These are phyloP conservation scores for Myxozyma monticola DNA, from an alignment of 805 yeast genomes.

Conservation along the genomic window DNA sequence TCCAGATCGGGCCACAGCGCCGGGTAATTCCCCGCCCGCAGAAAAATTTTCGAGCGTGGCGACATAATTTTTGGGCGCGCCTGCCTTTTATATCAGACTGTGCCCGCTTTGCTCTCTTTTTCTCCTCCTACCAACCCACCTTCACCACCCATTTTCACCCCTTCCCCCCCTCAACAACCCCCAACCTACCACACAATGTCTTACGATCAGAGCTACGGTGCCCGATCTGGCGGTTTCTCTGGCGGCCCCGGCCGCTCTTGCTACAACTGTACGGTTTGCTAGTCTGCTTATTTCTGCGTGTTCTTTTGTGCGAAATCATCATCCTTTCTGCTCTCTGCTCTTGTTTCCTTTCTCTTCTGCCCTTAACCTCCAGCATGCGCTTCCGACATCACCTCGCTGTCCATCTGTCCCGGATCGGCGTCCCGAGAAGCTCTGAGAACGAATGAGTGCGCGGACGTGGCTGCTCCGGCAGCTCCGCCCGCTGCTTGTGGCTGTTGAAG, in stretches of 20 bases:
- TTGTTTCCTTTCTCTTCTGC: slow-evolving; percentile 1
- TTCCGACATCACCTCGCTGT: slow-evolving; percentile 1
- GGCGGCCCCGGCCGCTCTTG: slow-evolving; percentile 29
- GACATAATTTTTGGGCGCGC: too few relatives aligned
- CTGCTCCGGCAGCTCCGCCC: not conserved
- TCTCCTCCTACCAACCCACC: too few relatives aligned
- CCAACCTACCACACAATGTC: slow-evolving; percentile 13
- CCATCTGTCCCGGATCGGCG: slow-evolving; percentile 6
- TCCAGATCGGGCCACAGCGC: too few relatives aligned
- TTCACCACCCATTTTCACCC: too few relatives aligned
- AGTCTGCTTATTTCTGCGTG: not conserved
- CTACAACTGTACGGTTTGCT: slow-evolving; percentile 29
- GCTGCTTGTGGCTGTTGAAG: slow-evolving; percentile 12
- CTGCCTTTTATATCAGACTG: too few relatives aligned
- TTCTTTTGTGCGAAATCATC: not conserved
- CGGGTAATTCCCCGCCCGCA: too few relatives aligned
- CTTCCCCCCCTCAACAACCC: too few relatives aligned
- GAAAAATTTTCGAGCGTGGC: too few relatives aligned
- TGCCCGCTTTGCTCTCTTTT: too few relatives aligned
- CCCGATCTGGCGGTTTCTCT: slow-evolving; percentile 14
- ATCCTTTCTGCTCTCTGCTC: not conserved
- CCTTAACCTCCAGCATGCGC: not conserved
- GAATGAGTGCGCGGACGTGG: slow-evolving; percentile 4
- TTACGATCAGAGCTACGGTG: slow-evolving; percentile 10
- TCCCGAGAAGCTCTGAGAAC: slow-evolving; percentile 14